Evolutionary conservation across 345 rosid species (phyloP).

Genomic region (Sapria himalayana): DNA sequence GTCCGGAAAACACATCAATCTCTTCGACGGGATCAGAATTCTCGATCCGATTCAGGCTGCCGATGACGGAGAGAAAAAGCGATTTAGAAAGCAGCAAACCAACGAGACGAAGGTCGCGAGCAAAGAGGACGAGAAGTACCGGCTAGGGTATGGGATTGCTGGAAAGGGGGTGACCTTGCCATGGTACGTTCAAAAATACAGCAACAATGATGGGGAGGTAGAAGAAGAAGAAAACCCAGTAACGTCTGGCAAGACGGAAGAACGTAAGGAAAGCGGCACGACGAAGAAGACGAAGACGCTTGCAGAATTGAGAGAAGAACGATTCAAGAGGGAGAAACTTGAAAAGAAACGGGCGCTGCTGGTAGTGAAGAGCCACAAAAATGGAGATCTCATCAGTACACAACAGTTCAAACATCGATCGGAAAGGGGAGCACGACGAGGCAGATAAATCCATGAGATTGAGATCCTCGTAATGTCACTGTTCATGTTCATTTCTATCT

Average conservation of each 20-base stretch:
- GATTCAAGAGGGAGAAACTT: constrained; percentile 46
- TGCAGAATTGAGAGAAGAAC: constrained; percentile 57
- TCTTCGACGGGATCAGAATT: constrained; percentile 79
- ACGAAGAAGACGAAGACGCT: constrained; percentile 47
- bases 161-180: constrained; percentile 90
- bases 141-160: constrained; percentile 72
- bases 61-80: constrained; percentile 32
- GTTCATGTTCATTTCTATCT: too few species aligned
- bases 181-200: constrained; percentile 62
- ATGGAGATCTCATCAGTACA: constrained; percentile 7
- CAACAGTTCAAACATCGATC: too few species aligned
- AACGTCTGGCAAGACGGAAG: constrained; percentile 11
- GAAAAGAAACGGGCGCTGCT: constrained; percentile 50
- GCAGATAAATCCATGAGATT: too few species aligned
- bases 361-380: constrained; percentile 25
- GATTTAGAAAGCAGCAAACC: constrained; percentile 62
- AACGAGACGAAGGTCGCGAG: constrained; percentile 20
- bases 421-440: too few species aligned
- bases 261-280: constrained; percentile 17
- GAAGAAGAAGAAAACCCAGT: constrained; percentile 13
- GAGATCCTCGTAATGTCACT: too few species aligned
- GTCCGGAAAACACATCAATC: constrained; percentile 65
- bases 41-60: constrained; percentile 47
- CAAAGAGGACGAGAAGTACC: constrained; percentile 70
- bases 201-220: constrained; percentile 13